A percentile compares a stretch with the other conserved stretches of the same genome.
phyloP scores from a whole-genome alignment of 148 eudicot genomes.

The Fallopia convolvulus region DNA sequence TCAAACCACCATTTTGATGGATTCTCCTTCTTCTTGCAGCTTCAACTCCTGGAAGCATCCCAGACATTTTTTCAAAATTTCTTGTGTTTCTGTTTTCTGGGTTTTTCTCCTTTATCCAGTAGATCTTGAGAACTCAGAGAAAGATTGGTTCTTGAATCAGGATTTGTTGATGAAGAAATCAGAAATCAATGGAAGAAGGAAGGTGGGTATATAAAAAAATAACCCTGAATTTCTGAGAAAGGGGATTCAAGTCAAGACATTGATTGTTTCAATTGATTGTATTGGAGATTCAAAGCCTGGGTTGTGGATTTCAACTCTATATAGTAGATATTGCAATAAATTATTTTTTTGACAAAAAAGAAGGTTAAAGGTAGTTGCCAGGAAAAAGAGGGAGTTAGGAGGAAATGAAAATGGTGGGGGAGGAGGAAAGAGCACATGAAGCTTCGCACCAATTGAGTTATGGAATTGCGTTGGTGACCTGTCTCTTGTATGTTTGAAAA shows the following conservation, averaged over 20 bases:
- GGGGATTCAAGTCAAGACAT: neutral
- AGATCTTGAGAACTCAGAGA: neutral
- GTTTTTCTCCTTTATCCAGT: neutral
- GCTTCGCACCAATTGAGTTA: neutral
- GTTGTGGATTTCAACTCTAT: neutral
- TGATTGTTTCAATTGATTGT: neutral
- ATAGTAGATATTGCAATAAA: neutral
- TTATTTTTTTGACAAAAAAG: neutral
- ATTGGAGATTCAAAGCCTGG: neutral
- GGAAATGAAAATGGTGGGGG: neutral
- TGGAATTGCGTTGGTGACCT: neutral
- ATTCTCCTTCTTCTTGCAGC: conserved; percentile 49
- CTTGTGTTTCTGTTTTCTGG: neutral
- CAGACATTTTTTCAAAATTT: conserved; percentile 24
- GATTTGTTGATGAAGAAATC: neutral
- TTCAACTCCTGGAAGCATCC: conserved; percentile 59
- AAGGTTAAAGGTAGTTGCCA: neutral
- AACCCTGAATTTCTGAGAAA: neutral
- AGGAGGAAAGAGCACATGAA: conserved; percentile 5
- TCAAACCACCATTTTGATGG: conserved; percentile 22
- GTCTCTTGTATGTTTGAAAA: neutral
- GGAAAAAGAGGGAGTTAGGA: conserved; percentile 1
- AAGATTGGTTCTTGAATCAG: neutral
- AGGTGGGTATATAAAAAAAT: neutral
- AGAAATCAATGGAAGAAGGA: neutral